Conservation (phyloP, 306 rosid genomes). For the Calophaca sinica region DNA sequence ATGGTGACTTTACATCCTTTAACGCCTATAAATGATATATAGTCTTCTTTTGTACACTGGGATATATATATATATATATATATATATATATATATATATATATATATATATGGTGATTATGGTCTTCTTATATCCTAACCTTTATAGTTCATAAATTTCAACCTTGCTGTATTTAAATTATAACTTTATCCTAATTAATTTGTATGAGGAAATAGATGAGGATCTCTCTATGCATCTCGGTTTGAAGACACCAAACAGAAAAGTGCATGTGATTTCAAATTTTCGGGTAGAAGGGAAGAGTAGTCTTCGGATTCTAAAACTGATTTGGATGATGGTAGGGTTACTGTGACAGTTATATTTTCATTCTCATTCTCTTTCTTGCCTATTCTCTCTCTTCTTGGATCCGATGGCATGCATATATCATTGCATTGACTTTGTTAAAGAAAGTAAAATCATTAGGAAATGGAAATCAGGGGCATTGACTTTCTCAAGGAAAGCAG, state of each 20-base stretch:
- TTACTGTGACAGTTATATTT: not conserved
- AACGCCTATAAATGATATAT: not conserved
- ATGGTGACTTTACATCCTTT: constrained; percentile 15
- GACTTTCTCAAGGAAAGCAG: constrained; percentile 38
- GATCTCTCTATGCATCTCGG: too few species aligned
- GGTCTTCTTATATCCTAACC: too few species aligned
- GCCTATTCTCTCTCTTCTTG: not conserved
- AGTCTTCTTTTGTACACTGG: too few species aligned
- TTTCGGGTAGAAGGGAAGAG: not conserved
- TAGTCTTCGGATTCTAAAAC: constrained; percentile 17
- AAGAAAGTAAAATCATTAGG: constrained; percentile 35
- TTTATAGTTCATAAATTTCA: not conserved
- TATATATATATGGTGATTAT: too few species aligned
- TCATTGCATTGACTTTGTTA: constrained; percentile 38
- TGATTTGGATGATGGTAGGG: not conserved
- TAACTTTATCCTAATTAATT: not conserved
- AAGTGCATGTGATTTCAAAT: not conserved
- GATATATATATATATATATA: too few species aligned
- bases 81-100: too few species aligned
- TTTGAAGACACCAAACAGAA: too few species aligned
- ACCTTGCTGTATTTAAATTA: not conserved
- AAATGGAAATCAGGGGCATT: constrained; percentile 42
- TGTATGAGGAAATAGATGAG: not conserved
- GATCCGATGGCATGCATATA: constrained; percentile 12
- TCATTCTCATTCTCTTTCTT: not conserved